Conservation (phyloP, 306 rosid species). For the Arachis stenosperma region DNA sequence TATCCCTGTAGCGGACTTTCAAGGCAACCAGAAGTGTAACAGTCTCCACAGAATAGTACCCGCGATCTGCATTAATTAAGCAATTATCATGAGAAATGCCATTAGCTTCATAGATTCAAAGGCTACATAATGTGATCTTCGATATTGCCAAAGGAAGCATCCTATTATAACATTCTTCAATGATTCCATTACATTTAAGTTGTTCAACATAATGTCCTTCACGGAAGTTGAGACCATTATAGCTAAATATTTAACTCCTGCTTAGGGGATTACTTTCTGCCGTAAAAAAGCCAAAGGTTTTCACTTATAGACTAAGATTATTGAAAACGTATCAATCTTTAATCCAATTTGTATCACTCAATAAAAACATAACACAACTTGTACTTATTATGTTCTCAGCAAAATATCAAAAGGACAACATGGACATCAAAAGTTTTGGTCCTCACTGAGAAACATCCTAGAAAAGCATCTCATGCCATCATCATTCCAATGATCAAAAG, state of each 20-base stretch:
- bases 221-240: neutral
- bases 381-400: neutral
- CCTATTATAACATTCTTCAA: neutral
- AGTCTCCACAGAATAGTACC: constrained; percentile 90
- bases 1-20: constrained; percentile 95
- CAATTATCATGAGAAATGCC: constrained; percentile 41
- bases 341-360: constrained; percentile 3
- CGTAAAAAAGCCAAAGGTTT: constrained; percentile 10
- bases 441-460: neutral
- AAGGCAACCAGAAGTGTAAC: constrained; percentile 93
- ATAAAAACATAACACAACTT: neutral
- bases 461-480: neutral
- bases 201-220: neutral
- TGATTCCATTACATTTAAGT: neutral
- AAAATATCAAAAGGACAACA: constrained; percentile 4
- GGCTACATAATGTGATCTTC: constrained; percentile 8
- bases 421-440: constrained; percentile 11
- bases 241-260: neutral
- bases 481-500: constrained; percentile 16
- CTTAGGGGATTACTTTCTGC: neutral
- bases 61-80: constrained; percentile 57
- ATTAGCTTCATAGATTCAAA: constrained; percentile 12
- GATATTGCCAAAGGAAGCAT: neutral
- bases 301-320: neutral
- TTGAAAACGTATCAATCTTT: neutral